These are phyloP conservation scores for Penicillium sp. DNA, from an alignment of 2,329 filamentous ascomycete species.

Conservation along the genomic window DNA sequence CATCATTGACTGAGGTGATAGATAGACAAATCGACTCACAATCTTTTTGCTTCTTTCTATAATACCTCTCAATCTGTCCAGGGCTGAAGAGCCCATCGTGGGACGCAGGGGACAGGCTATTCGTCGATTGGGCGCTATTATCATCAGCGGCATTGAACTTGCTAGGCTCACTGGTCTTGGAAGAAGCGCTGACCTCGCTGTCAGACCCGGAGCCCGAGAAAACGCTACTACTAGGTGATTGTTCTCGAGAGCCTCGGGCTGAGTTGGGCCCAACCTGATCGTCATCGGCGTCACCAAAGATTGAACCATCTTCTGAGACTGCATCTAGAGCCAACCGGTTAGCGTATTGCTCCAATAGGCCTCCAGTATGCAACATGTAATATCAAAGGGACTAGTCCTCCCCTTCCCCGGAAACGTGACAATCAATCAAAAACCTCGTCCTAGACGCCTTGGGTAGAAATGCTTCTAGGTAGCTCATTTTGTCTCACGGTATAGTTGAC, in stretches of 20 bases:
- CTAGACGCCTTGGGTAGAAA: too few species aligned
- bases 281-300: not conserved
- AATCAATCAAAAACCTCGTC: not conserved
- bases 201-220: not conserved
- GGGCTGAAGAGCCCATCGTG: constrained; percentile 1
- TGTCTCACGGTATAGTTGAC: not conserved
- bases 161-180: not conserved
- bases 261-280: not conserved
- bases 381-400: too few species aligned
- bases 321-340: not conserved
- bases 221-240: not conserved
- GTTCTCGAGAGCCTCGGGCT: not conserved
- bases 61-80: not conserved
- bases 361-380: not conserved
- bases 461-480: not conserved
- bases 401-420: too few species aligned
- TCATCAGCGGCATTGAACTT: not conserved
- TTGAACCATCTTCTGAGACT: not conserved
- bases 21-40: not conserved
- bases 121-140: not conserved
- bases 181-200: constrained; percentile 1
- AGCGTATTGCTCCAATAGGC: not conserved
- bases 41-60: not conserved
- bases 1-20: not conserved
- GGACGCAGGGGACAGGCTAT: not conserved